Evolutionary conservation across 108 stramenopile species (phyloP), one percentile per base, ranked within the genome.

Genomic region (Conticribra weissflogii): DNA sequence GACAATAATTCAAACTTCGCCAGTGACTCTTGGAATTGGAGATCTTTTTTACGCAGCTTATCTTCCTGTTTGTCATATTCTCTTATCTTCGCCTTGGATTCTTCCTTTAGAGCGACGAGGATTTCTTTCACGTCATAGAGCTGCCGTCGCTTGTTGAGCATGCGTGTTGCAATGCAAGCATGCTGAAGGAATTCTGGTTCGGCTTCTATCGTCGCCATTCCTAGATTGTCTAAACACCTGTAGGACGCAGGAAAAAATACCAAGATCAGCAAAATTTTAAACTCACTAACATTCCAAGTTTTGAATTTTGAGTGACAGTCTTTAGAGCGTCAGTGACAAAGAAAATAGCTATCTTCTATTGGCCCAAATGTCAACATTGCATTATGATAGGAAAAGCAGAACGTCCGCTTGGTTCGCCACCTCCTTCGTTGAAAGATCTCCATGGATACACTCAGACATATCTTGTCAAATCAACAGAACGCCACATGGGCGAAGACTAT

Each of bases 121-220:
- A 23, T 41, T 16, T 78, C 55, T 32, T 78, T 50, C 15, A 66
- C 22, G 48, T 78, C 77, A 66, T 65, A 78, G 17, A 78, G 24
- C 34, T 78, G 63, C 34, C 77, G 50, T 52, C 70, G 31, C 46
- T 72, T 72, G 51, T 54, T 44, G 14, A 78, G 51, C 27, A 78
- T 57, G 27, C 77, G 77, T 2, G 70, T 78, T 32, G 69, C 70
- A 33, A 62, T 45, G 63, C 70, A 71, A 4, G 77, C 77, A 41
- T 78, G 55, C 22, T 78, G 49, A 0, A 78, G 58, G 45, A 78
- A 78, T 54, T 63, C 22, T 2, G 70, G 68, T 36, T 64, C 4
- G 17, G 44, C 18, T 56, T n/a, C 34, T 12, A 12, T 41, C 8
- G 36, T 9, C 12, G 36, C 36, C 36, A 41, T 41, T n/a, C n/a